Percentiles rank a stretch among this genome's conserved stretches.
Evolutionary conservation across 73 alveolate genomes (phyloP).

Genomic region (Blepharisma stoltei): DNA sequence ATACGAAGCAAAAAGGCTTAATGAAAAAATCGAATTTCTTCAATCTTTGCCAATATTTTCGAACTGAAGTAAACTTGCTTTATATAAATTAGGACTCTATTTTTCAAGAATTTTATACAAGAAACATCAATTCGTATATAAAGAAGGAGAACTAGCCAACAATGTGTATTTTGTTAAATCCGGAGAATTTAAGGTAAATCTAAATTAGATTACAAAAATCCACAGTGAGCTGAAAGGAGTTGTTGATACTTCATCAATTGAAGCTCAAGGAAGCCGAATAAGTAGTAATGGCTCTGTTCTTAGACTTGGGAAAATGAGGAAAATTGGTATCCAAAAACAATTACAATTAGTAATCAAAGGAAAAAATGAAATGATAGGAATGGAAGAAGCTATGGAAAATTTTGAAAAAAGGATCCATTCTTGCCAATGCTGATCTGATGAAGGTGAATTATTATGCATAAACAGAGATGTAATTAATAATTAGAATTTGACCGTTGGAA

Average conservation of each 20-base stretch:
- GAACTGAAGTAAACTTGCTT: not conserved
- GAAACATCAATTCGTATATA: constrained; percentile 20
- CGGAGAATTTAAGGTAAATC: constrained; percentile 25
- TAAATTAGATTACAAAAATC: too few species aligned
- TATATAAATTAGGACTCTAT: not conserved
- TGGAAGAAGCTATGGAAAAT: not conserved
- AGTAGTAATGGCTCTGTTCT: too few species aligned
- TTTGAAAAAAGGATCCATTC: not conserved
- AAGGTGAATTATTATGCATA: not conserved
- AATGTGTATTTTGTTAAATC: constrained; percentile 2
- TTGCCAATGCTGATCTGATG: not conserved
- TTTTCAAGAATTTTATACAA: not conserved
- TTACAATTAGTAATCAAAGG: constrained; percentile 11
- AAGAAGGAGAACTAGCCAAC: not conserved
- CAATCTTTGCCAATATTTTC: constrained; percentile 21
- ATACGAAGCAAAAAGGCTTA: not conserved
- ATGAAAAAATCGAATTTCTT: constrained; percentile 30
- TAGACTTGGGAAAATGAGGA: too few species aligned
- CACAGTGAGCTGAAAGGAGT: too few species aligned
- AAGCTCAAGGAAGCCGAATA: too few species aligned
- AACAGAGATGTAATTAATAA: not conserved
- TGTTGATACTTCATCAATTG: too few species aligned
- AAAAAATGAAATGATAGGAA: constrained; percentile 6
- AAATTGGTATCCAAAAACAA: not conserved
- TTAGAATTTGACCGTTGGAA: too few species aligned